Base-by-base conservation (phyloP, 257 asterid genomes). In the Thymus quinquecostatus region DNA sequence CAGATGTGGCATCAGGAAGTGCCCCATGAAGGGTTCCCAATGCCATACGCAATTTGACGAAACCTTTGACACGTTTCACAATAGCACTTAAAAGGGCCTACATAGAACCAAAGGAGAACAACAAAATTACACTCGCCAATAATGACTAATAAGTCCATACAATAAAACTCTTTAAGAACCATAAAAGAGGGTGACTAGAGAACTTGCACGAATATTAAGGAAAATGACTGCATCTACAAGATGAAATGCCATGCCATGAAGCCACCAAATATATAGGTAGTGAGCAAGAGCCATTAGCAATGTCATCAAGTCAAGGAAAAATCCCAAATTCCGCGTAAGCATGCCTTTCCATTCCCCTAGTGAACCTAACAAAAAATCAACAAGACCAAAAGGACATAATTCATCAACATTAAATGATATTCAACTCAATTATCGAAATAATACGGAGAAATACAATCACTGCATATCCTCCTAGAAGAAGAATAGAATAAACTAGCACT, bases 241-340 rank as follows among this genome's bases (percentile, higher is more conserved):
- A 78, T 92, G 96, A 85, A 92, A 88, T 47, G 97, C 92, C 97
- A 90, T 90, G 83, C 98, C 98, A 83, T 88, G 97, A 68, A 92
- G 97, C 97, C 97, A 92, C 98, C 98, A 92, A 68, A 92, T 92
- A 82, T 86, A 92, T 72, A 90, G 72, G 79, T 90, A 88, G 81
- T 92, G 98, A 48, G 89, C 96, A 56, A 92, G 83, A 61, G 98
- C 97, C 96, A 90, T 88, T 50, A 88, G 76, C 80, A 88, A 83
- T 27, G 96, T 92, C 98, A 92, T 90, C 89, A 88, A 80, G 85
- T 92, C 97, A 65, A 90, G 90, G 82, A 88, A 87, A 83, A 90
- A 92, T 10, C 98, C 97, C 76, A 90, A 75, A 74, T 92, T 88
- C 69, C 97, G 86, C 68, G 85, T 84, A 50, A 92, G 84, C 61